A percentile compares a stretch with the other conserved stretches of the same genome.
Evolutionary conservation across 768 basidiomycete species (phyloP).

Genomic region (Mycena crocata): DNA sequence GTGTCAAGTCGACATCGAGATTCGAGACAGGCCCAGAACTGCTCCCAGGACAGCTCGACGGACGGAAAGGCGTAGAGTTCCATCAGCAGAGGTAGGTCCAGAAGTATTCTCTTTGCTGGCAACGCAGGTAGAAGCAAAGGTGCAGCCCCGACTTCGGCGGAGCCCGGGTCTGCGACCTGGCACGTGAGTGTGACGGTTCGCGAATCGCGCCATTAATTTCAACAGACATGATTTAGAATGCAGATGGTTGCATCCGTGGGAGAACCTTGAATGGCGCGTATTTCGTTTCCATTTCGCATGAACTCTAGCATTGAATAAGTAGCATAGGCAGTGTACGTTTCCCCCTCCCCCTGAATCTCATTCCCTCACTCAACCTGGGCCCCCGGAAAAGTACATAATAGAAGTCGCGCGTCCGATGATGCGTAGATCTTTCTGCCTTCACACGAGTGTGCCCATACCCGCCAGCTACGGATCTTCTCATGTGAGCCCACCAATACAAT

Average conservation of each 20-base stretch:
- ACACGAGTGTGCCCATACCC: not conserved
- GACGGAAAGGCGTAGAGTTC: not conserved
- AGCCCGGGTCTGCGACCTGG: not conserved
- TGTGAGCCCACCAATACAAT: not conserved
- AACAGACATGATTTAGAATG: too few species aligned
- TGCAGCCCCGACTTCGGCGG: not conserved
- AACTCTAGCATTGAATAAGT: too few species aligned
- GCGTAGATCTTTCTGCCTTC: not conserved
- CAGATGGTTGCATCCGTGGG: too few species aligned
- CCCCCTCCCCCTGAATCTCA: too few species aligned
- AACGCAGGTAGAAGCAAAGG: conserved; percentile 1
- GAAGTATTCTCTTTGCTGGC: not conserved
- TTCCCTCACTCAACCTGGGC: too few species aligned
- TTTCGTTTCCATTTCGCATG: too few species aligned
- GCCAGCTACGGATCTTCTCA: not conserved
- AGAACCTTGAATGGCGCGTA: too few species aligned
- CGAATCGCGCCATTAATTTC: too few species aligned
- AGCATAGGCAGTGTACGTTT: too few species aligned
- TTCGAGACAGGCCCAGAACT: not conserved
- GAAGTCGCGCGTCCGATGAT: not conserved
- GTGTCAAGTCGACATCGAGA: too few species aligned
- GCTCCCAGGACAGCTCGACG: not conserved
- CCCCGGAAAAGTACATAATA: not conserved
- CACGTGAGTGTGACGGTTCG: conserved; percentile 13
- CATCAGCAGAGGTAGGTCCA: not conserved